These are phyloP conservation scores for Fusarium euwallaceae DNA, from an alignment of 2,329 filamentous ascomycete genomes.

Conservation along the genomic window DNA sequence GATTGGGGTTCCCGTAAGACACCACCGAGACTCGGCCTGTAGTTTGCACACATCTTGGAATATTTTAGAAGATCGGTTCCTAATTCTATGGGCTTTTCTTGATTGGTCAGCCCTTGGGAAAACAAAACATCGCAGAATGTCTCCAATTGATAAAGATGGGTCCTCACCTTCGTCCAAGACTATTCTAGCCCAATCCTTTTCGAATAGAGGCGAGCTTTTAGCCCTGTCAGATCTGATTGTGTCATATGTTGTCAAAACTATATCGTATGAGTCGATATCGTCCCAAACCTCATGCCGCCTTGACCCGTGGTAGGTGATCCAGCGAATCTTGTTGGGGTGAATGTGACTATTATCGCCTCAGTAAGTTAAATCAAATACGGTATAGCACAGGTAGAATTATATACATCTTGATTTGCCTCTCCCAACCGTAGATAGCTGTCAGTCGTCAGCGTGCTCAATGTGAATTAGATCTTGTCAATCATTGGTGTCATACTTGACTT, in stretches of 20 bases:
- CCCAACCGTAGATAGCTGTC: background rate
- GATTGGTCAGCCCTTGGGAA: background rate
- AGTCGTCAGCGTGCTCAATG: background rate
- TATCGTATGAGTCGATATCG: background rate
- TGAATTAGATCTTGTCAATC: background rate
- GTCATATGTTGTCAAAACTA: conserved; percentile 17
- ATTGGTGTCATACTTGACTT: background rate
- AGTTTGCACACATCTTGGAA: background rate
- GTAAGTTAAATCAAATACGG: background rate
- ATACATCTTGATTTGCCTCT: background rate
- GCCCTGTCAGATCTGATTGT: conserved; percentile 3
- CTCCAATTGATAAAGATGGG: background rate
- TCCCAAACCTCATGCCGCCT: background rate
- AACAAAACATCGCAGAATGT: background rate
- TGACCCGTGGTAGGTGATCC: background rate
- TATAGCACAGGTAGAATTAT: background rate
- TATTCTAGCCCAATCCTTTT: background rate
- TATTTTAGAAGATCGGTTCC: background rate
- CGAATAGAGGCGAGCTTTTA: background rate
- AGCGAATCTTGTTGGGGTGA: background rate
- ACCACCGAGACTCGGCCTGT: background rate
- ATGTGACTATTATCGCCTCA: background rate
- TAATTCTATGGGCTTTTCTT: background rate
- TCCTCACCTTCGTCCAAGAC: background rate
- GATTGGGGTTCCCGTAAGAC: background rate